Evolutionary conservation across 345 rosid genomes (phyloP).

Genomic region (Sonneratia alba): DNA sequence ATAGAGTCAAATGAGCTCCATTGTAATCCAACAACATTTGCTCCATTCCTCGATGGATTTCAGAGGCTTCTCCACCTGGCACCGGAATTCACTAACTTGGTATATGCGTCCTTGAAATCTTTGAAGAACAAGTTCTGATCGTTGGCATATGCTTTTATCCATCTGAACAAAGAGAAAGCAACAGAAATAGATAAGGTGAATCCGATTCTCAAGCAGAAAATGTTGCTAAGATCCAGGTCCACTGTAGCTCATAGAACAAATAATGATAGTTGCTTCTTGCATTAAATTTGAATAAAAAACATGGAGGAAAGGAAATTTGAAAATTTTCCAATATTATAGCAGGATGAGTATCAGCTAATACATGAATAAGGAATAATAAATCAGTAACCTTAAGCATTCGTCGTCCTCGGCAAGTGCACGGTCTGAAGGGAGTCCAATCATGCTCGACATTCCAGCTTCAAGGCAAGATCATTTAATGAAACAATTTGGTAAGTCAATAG

Average conservation of each 20-base stretch:
- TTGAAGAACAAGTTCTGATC: conserved; percentile 58
- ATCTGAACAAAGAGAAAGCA: conserved; percentile 28
- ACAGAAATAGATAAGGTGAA: neutral
- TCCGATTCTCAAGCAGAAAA: no score
- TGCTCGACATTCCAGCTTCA: conserved; percentile 65
- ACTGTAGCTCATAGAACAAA: no score
- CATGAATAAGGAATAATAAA: neutral
- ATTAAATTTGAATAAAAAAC: no score
- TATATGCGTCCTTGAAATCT: conserved; percentile 69
- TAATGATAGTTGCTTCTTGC: no score
- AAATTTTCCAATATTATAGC: neutral
- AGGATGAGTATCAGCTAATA: neutral
- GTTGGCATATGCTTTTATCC: conserved; percentile 61
- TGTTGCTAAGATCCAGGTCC: no score
- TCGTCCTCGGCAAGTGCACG: conserved; percentile 69
- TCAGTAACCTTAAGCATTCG: conserved; percentile 65
- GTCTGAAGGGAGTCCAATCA: conserved; percentile 93
- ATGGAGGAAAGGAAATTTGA: neutral
- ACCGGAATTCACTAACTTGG: conserved; percentile 70
- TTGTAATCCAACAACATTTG: neutral
- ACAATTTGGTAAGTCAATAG: neutral
- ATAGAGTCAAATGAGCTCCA: neutral
- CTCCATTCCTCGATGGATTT: conserved; percentile 1
- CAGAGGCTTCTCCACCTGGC: conserved; percentile 57
- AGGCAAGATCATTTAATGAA: neutral